These are phyloP conservation scores for Pseudonitzschia pungens DNA, from an alignment of 108 stramenopile genomes.

Conservation along the genomic window DNA sequence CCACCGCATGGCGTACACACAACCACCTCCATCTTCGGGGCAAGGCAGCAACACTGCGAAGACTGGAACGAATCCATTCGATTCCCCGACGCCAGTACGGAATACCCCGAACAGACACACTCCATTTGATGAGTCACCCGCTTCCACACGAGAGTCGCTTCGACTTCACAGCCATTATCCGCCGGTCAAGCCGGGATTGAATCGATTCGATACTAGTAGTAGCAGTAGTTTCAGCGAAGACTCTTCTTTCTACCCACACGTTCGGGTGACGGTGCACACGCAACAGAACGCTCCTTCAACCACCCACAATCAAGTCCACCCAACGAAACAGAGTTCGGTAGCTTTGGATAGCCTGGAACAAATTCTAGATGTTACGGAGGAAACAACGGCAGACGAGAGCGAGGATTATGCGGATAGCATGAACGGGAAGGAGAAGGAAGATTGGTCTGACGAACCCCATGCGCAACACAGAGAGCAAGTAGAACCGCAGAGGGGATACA, in stretches of 20 bases:
- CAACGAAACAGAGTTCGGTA: conserved; percentile 6
- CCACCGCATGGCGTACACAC: conserved; percentile 2
- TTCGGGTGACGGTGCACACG: conserved; percentile 9
- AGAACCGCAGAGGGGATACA: not conserved
- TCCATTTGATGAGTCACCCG: conserved; percentile 2
- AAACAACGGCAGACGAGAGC: not conserved
- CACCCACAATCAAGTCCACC: not conserved
- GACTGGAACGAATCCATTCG: conserved; percentile 11
- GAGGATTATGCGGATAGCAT: not conserved
- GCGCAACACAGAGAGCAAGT: not conserved
- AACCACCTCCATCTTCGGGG: not conserved
- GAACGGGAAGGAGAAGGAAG: not conserved
- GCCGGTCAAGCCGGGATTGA: not conserved
- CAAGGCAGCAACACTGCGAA: not conserved
- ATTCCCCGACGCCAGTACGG: conserved; percentile 7
- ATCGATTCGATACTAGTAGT: not conserved
- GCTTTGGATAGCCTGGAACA: conserved; percentile 15
- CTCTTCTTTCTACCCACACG: not conserved
- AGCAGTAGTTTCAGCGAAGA: not conserved
- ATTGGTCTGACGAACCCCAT: conserved; percentile 13
- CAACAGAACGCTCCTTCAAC: not conserved
- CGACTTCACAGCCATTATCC: not conserved
- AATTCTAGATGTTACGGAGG: conserved; percentile 12
- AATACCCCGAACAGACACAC: not conserved
- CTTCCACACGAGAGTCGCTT: not conserved